These are phyloP conservation scores for Tetracladium marchalianum DNA, from an alignment of 495 filamentous ascomycete genomes.

Conservation along the genomic window DNA sequence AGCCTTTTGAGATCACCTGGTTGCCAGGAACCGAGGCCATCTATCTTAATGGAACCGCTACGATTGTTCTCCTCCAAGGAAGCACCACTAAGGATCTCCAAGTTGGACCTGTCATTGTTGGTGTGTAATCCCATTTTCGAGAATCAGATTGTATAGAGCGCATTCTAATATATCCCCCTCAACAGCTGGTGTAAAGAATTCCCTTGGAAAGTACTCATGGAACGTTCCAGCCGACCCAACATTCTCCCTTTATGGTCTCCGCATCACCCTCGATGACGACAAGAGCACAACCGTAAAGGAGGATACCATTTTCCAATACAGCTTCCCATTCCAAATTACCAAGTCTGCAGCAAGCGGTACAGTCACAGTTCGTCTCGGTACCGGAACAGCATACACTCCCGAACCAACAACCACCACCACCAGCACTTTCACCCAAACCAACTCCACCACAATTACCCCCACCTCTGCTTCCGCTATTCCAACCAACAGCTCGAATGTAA, in stretches of 20 bases:
- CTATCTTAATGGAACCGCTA: constrained; percentile 4
- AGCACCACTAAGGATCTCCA: constrained; percentile 1
- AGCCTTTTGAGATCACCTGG: constrained; percentile 14
- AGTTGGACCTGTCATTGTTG: constrained; percentile 2
- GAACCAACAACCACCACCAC: background rate
- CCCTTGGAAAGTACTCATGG: constrained; percentile 8
- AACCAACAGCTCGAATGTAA: constrained; percentile 4
- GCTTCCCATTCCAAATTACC: constrained; percentile 13
- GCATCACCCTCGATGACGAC: constrained; percentile 4
- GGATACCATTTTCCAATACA: constrained; percentile 12
- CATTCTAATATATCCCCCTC: background rate
- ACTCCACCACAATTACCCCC: background rate
- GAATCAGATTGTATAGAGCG: background rate
- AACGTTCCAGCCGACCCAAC: constrained; percentile 1
- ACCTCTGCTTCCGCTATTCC: background rate
- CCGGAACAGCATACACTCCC: no score
- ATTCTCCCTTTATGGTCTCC: constrained; percentile 9
- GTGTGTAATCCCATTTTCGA: constrained; percentile 1
- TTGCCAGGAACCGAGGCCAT: background rate
- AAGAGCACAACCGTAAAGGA: no score
- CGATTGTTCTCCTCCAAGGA: constrained; percentile 16
- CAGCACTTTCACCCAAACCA: background rate
- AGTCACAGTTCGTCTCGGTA: background rate
- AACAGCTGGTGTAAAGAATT: constrained; percentile 10
- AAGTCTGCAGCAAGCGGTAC: background rate